These are phyloP conservation scores for Pleochaeta shiraiana DNA, from an alignment of 2,329 filamentous ascomycete genomes.

Conservation along the genomic window DNA sequence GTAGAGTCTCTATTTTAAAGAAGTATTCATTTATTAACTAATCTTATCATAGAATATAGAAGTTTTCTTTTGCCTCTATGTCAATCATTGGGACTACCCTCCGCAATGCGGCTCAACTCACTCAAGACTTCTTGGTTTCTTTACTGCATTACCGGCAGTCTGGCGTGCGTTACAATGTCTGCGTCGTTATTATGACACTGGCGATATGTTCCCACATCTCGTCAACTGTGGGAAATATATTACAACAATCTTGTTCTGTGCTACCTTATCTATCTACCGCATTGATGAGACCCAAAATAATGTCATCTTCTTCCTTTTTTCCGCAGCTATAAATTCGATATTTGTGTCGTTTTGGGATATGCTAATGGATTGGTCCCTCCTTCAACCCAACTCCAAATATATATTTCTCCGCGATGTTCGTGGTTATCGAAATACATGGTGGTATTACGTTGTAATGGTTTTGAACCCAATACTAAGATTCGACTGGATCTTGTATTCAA, in stretches of 20 bases:
- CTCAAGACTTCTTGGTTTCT: constrained; percentile 68
- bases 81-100: constrained; percentile 52
- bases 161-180: constrained; percentile 86
- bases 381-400: constrained; percentile 50
- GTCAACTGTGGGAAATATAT: constrained; percentile 84
- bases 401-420: constrained; percentile 54
- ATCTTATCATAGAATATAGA: constrained; percentile 55
- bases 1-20: no score
- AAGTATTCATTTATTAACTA: no score
- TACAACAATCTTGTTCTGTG: constrained; percentile 61
- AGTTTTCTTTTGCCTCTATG: constrained; percentile 87
- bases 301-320: constrained; percentile 55
- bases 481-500: constrained; percentile 79
- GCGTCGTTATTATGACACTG: constrained; percentile 70
- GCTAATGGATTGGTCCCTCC: constrained; percentile 88
- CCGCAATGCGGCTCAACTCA: constrained; percentile 65
- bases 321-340: constrained; percentile 59
- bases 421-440: constrained; percentile 56
- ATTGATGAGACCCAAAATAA: constrained; percentile 35
- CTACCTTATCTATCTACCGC: constrained; percentile 64
- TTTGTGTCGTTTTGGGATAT: constrained; percentile 88
- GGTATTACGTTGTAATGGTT: constrained; percentile 72
- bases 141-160: constrained; percentile 61
- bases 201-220: constrained; percentile 75
- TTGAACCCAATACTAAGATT: constrained; percentile 73